Evolutionary conservation across 495 filamentous ascomycete genomes (phyloP), one percentile per base, ranked within the genome.

Genomic region (Aspergillus kassunensis): DNA sequence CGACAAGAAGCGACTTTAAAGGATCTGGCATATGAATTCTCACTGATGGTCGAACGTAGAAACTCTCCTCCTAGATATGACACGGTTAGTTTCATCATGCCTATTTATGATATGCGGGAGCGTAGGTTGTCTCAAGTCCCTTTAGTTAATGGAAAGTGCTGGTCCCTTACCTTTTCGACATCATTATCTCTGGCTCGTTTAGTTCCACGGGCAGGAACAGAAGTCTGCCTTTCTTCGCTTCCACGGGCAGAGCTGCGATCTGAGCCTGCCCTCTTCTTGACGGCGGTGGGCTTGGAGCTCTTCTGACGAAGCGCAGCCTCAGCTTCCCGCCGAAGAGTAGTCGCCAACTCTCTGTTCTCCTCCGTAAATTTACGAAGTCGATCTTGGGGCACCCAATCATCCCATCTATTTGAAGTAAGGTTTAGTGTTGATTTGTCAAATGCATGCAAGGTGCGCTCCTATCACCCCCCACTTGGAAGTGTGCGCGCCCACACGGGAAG

Each of bases 321-420:
- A 9, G 68, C 69, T 35, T 76, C 71, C 39, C 71, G 67, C 27
- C 71, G 71, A 24, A 76, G 61, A 39, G 70, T 73, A 42, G 68
- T 64, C 11, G 90, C 90, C 7, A 96, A 79, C 55, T 90, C 88
- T 61, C 86, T 85, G 68, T 97, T 97, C 72, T 97, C 93, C 31
- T 95, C 90, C 30, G 84, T 95, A 68, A 89, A 85, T 75, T 97
- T 97, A 51, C 92, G 85, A 12, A 98, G 84, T 47, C 93, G 90
- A 67, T 97, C 93, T 67, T 92, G 84, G 8, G 89, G 84, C 33
- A 97, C 93, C 91, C 92, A 97, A 76, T 98, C 93, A 74, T 98
- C 93, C 93, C 93, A 98, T 39, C 88, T 89, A 31, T 50, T 49
- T 15, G 16, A 35, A 43, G 29, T 43, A 30, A 33, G 37, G 16